A percentile compares a stretch with the other conserved stretches of the same genome.
phyloP scores from a whole-genome alignment of 148 eudicot genomes.

The Camellia sinensis region DNA sequence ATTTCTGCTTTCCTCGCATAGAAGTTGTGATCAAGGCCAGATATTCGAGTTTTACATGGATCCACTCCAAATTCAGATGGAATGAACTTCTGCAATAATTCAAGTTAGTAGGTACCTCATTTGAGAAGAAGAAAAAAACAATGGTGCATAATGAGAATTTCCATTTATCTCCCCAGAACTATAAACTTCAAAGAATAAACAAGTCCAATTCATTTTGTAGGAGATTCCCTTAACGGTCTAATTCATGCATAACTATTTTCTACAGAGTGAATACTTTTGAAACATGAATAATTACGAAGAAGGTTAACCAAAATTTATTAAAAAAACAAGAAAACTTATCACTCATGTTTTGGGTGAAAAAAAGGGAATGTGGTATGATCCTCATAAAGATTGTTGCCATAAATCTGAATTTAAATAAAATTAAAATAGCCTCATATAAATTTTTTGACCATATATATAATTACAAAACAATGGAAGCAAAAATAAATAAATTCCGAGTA shows the following conservation, averaged over 20 bases:
- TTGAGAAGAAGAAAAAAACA: background rate
- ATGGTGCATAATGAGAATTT: background rate
- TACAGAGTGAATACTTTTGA: background rate
- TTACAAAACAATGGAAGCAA: background rate
- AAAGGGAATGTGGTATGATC: background rate
- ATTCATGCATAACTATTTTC: background rate
- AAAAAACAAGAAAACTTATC: background rate
- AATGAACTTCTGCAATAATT: conserved; percentile 55
- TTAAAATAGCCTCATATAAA: background rate
- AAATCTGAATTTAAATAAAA: background rate
- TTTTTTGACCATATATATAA: background rate
- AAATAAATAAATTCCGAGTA: background rate
- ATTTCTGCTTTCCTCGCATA: conserved; percentile 64
- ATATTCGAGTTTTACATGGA: conserved; percentile 48
- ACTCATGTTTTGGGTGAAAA: background rate
- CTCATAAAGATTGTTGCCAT: background rate
- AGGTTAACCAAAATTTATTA: background rate
- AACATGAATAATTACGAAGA: background rate
- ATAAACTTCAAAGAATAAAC: background rate
- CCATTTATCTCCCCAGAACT: background rate
- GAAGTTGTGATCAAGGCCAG: conserved; percentile 43
- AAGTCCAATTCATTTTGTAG: background rate
- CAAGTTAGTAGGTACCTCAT: background rate
- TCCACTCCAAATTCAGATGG: conserved; percentile 88
- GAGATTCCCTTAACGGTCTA: background rate